phyloP scores from a whole-genome alignment of 306 rosid genomes.

The Rubus idaeus region DNA sequence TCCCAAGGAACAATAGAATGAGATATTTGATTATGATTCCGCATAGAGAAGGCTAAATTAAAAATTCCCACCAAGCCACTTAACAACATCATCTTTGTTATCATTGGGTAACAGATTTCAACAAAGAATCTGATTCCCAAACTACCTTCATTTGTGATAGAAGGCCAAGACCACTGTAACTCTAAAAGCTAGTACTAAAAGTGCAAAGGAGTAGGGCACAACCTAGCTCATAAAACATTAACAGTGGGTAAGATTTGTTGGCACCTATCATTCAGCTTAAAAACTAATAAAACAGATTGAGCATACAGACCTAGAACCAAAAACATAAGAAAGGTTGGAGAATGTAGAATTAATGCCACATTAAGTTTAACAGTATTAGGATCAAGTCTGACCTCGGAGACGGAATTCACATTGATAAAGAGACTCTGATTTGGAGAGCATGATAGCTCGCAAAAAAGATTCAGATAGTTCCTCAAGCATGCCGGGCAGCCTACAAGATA shows the following conservation, averaged over 20 bases:
- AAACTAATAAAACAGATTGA: background rate
- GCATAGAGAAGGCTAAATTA: too few relatives aligned
- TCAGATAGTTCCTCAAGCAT: constrained; percentile 91
- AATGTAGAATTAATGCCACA: background rate
- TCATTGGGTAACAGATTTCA: too few relatives aligned
- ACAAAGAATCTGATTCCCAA: too few relatives aligned
- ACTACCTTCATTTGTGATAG: too few relatives aligned
- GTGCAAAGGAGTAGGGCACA: background rate
- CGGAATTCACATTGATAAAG: constrained; percentile 81
- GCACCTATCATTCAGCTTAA: background rate
- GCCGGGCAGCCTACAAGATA: constrained; percentile 98
- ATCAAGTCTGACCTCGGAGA: constrained; percentile 59
- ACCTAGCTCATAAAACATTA: background rate
- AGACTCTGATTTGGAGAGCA: constrained; percentile 93
- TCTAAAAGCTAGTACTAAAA: too few relatives aligned
- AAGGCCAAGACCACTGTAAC: too few relatives aligned
- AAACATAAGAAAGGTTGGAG: background rate
- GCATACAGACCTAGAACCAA: background rate
- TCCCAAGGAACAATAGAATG: too few relatives aligned
- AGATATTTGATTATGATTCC: too few relatives aligned
- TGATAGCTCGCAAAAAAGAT: constrained; percentile 91
- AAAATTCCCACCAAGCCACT: too few relatives aligned
- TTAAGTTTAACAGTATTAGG: constrained; percentile 2
- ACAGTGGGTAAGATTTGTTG: background rate
- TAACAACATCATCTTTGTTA: too few relatives aligned